These are phyloP conservation scores for Cunninghamia lanceolata DNA, from an alignment of 75 land plant genomes.

Conservation along the genomic window DNA sequence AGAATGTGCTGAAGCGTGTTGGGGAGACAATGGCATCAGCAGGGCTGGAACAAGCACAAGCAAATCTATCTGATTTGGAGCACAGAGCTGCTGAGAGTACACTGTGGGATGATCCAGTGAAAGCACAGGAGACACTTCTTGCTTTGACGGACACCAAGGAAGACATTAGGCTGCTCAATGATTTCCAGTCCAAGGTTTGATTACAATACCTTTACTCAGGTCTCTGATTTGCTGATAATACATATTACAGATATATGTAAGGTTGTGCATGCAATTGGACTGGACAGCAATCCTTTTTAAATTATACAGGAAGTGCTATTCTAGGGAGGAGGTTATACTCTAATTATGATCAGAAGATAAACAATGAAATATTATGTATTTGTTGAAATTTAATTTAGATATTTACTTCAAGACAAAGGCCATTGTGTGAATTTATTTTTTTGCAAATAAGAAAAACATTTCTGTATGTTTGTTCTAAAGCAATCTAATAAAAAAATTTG, in stretches of 20 bases:
- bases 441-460: background rate
- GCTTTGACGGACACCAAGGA: constrained; percentile 80
- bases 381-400: background rate
- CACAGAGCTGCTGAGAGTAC: constrained; percentile 64
- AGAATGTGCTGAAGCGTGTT: constrained; percentile 48
- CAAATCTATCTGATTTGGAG: constrained; percentile 68
- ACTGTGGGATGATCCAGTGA: constrained; percentile 87
- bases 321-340: background rate
- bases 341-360: background rate
- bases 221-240: background rate
- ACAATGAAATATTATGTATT: constrained; percentile 5
- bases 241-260: background rate
- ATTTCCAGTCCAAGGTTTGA: constrained; percentile 77
- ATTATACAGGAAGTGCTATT: background rate
- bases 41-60: constrained; percentile 61
- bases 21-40: constrained; percentile 65
- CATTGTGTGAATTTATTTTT: background rate
- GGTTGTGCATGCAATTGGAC: background rate
- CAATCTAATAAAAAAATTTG: background rate
- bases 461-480: background rate
- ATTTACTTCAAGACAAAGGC: background rate
- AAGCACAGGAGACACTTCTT: constrained; percentile 79
- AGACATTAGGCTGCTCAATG: constrained; percentile 51
- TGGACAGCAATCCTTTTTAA: background rate
- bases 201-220: background rate